Conservation (phyloP, 176 grass and related monocot genomes). For the Oryza glaberrima region DNA sequence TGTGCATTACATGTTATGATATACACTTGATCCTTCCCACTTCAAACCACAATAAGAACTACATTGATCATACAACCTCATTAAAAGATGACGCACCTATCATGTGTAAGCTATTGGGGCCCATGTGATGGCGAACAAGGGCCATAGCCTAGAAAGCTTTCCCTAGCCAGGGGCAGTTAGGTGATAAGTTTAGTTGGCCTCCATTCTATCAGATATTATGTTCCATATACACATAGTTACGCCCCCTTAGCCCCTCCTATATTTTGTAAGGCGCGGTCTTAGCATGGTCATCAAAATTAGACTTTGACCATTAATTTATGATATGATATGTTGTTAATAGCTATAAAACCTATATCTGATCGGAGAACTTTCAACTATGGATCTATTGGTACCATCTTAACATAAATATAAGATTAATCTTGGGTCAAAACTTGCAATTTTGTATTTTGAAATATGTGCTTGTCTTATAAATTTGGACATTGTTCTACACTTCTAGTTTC, state of each 20-base stretch:
- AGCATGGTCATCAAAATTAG: neutral
- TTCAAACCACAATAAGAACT: neutral
- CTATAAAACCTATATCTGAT: neutral
- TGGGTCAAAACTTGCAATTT: neutral
- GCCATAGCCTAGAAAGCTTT: too few species aligned
- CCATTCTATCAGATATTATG: neutral
- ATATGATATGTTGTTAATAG: neutral
- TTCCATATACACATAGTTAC: neutral
- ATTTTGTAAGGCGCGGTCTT: neutral
- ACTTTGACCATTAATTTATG: neutral
- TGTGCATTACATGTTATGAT: constrained; percentile 1
- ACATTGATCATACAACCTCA: neutral
- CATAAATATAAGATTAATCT: neutral
- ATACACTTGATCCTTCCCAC: constrained; percentile 1
- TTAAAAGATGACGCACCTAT: constrained; percentile 6
- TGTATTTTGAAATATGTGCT: neutral
- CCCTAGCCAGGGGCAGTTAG: too few species aligned
- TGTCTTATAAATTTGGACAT: neutral
- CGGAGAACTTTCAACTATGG: neutral
- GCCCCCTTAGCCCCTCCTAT: neutral
- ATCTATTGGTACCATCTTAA: neutral
- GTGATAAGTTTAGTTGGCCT: neutral
- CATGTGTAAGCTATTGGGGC: neutral
- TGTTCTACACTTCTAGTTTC: neutral
- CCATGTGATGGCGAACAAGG: neutral